Percentiles rank a stretch among this genome's conserved stretches.
Conservation (phyloP, 176 grass and related monocot genomes). For the Themeda triandra region DNA sequence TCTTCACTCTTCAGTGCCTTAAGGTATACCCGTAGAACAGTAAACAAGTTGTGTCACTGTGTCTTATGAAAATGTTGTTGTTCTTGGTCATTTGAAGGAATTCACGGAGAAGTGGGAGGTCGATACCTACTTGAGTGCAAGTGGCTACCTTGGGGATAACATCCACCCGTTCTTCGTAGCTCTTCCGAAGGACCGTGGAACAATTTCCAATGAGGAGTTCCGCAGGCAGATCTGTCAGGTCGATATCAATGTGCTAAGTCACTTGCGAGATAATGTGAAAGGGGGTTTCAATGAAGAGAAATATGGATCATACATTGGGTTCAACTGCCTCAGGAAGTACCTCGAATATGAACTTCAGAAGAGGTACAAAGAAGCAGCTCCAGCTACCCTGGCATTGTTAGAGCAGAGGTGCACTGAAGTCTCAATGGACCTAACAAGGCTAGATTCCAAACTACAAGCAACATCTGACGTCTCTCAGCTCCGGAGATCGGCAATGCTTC, state of each 20-base stretch:
- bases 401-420: slow-evolving; percentile 88
- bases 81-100: slow-evolving; percentile 61
- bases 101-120: slow-evolving; percentile 94
- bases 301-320: slow-evolving; percentile 72
- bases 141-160: slow-evolving; percentile 92
- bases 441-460: slow-evolving; percentile 82
- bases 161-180: slow-evolving; percentile 92
- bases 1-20: background rate
- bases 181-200: slow-evolving; percentile 91
- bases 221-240: slow-evolving; percentile 87
- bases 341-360: slow-evolving; percentile 91
- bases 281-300: slow-evolving; percentile 96
- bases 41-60: background rate
- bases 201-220: slow-evolving; percentile 93
- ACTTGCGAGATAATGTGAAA: slow-evolving; percentile 78
- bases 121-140: slow-evolving; percentile 80
- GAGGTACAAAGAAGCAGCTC: slow-evolving; percentile 94
- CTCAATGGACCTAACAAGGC: slow-evolving; percentile 56
- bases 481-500: slow-evolving; percentile 82
- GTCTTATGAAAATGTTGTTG: slow-evolving; percentile 1
- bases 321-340: slow-evolving; percentile 72
- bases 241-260: slow-evolving; percentile 62
- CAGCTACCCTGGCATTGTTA: slow-evolving; percentile 82
- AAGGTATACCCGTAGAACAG: too few relatives aligned
- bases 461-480: slow-evolving; percentile 90